Base-by-base conservation (phyloP, 345 rosid species). In the Eucalyptus rudis region DNA sequence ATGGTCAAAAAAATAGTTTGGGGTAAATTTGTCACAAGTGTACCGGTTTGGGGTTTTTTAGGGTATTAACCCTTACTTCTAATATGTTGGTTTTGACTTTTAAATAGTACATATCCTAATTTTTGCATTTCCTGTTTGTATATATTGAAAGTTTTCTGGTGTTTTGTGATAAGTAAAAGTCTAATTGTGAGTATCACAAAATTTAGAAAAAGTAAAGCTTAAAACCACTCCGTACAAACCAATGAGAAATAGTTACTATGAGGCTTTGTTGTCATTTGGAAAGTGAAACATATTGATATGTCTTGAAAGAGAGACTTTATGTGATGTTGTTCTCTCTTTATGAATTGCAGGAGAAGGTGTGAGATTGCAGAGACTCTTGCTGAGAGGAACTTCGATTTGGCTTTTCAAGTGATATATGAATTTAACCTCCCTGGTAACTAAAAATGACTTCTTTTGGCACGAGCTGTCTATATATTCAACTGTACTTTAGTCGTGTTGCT, bases 301-400 rank as follows among this genome's bases (percentile, higher is more conserved):
- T 76, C 84, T 76, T 76, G 84, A 76, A 76, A 76, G 40, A 76
- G 83, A 40, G 47, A 40, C 84, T 76, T 40, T 40, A 76, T 40
- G 25, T 40, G 56, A n/a, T 76, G 85, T 91, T 87, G 89, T 91
- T 52, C 89, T 59, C 66, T 87, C 71, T 86, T 92, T 88, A 89
- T 91, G 91, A 83, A 86, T 91, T 88, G 86, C 95, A 97, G 99
- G 96, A 95, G 99, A 89, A 95, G 99, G 91, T 90, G 94, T 88
- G 95, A 94, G 94, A 94, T 95, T 89, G 99, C 98, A 20, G 99
- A 97, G 95, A 93, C 93, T 58, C 97, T 97, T 51, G 95, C 95
- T 58, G 99, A 96, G 94, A 97, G 94, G 95, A 96, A 96, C 88
- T 97, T 97, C 85, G 99, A 97, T 93, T 94, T 97, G 92, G 97